These are phyloP conservation scores for Pseudisothecium myosuroides DNA, from an alignment of 225 moss, liverwort and hornwort genomes.

Conservation along the genomic window DNA sequence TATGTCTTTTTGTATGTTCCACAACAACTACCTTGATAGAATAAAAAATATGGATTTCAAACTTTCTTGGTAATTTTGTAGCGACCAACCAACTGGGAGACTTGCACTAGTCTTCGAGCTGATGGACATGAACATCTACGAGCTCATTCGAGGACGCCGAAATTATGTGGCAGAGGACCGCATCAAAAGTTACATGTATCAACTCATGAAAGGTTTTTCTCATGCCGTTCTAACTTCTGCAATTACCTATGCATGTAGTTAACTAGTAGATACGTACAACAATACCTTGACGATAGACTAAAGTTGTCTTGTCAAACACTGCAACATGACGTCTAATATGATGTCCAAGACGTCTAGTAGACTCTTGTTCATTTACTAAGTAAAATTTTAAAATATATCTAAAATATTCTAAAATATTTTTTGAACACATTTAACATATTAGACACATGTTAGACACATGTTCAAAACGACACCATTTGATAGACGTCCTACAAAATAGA, in stretches of 20 bases:
- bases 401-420: not conserved
- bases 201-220: constrained; percentile 84
- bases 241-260: not conserved
- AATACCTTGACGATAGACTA: fast-evolving
- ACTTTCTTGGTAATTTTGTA: not conserved
- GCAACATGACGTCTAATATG: fast-evolving
- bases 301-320: not conserved
- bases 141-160: constrained; percentile 88
- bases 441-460: too few relatives aligned
- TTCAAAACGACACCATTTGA: fast-evolving
- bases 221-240: not conserved
- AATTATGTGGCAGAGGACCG: constrained; percentile 86
- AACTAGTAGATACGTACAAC: not conserved
- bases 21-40: not conserved
- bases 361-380: fast-evolving
- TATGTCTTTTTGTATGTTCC: not conserved
- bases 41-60: not conserved
- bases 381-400: too few relatives aligned
- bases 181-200: constrained; percentile 92
- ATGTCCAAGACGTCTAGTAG: fast-evolving
- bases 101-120: constrained; percentile 88
- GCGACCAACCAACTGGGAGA: constrained; percentile 89
- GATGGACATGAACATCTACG: constrained; percentile 99
- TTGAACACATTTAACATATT: fast-evolving
- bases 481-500: fast-evolving